Percentiles rank a stretch among this genome's conserved stretches.
Evolutionary conservation across 345 rosid genomes (phyloP).

Genomic region (Raphanus raphanistrum): DNA sequence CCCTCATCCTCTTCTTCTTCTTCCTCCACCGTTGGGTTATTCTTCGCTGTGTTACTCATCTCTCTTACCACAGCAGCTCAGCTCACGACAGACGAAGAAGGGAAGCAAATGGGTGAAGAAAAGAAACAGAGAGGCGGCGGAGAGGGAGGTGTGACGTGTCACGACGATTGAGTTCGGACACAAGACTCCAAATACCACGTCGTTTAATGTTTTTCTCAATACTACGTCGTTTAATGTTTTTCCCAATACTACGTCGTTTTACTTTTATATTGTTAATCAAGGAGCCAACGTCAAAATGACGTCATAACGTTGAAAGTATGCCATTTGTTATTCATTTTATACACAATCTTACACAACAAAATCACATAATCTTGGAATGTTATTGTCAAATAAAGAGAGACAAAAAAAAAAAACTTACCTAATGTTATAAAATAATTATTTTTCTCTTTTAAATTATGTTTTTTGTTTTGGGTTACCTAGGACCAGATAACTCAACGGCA

Average conservation of each 20-base stretch:
- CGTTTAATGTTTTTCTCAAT: not conserved
- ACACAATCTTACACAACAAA: constrained; percentile 13
- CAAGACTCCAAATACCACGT: not conserved
- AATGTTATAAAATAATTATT: not conserved
- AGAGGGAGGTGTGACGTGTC: constrained; percentile 26
- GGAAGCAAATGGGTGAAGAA: not conserved
- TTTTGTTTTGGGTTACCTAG: constrained; percentile 47
- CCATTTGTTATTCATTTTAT: not conserved
- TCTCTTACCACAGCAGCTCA: not conserved
- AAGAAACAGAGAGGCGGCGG: constrained; percentile 18
- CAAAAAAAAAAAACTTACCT: not conserved
- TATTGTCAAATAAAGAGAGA: not conserved
- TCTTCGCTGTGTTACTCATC: constrained; percentile 36
- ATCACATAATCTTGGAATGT: not conserved
- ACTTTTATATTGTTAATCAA: not conserved
- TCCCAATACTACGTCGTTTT: too few relatives aligned
- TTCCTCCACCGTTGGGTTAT: constrained; percentile 33
- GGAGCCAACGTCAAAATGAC: not conserved
- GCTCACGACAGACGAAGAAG: not conserved
- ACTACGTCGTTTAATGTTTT: not conserved
- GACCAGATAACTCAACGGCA: constrained; percentile 93
- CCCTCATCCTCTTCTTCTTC: constrained; percentile 63
- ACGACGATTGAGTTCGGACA: not conserved
- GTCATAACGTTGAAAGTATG: not conserved
- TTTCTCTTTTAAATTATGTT: not conserved